Evolutionary conservation across 257 asterid genomes (phyloP), one percentile per base, ranked within the genome.

Genomic region (Oldenlandia corymbosa): DNA sequence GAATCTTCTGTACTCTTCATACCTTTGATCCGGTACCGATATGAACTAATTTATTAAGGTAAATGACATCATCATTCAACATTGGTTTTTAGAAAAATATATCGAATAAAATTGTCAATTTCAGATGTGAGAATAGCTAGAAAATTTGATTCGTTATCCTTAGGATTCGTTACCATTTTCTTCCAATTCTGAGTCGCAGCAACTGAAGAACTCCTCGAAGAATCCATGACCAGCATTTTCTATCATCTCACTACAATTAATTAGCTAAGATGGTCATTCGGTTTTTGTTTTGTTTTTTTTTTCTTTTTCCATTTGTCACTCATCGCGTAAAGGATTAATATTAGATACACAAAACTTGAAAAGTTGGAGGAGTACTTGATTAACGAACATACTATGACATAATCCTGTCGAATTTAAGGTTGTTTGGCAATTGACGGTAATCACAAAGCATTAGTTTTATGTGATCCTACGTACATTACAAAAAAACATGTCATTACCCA

Each of bases 171-270:
- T 80, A 1, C 96, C 95, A 52, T 86, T 73, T 71, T 81, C 87
- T 71, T 81, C 90, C 57, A 91, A 66, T 32, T 66, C 78, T 27
- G 85, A 84, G 55, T 91, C 95, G 51, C 96, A 84, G 47, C 87
- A 76, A 56, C 79, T 57, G 49, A 91, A 91, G 32, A 81, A 91
- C 48, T 84, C 83, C 60, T 83, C 95, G 87, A 88, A 83, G 56
- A 55, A 91, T 69, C 88, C 95, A 59, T 91, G 98, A 30, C 96
- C 95, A 48, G 86, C 96, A 24, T 87, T 88, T 86, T 91, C 98
- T 73, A 91, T 65, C 96, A 88, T 91, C 90, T 88, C 98, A 71
- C 98, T 88, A 87, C 68, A 78, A 64, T 66, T 41, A n/a, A n/a
- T n/a, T n/a, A n/a, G n/a, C n/a, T n/a, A n/a, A n/a, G n/a, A n/a